Evolutionary conservation across 2,329 filamentous ascomycete genomes (phyloP), one percentile per base, ranked within the genome.

Genomic region (Sclerotinia sclerotiorum): DNA sequence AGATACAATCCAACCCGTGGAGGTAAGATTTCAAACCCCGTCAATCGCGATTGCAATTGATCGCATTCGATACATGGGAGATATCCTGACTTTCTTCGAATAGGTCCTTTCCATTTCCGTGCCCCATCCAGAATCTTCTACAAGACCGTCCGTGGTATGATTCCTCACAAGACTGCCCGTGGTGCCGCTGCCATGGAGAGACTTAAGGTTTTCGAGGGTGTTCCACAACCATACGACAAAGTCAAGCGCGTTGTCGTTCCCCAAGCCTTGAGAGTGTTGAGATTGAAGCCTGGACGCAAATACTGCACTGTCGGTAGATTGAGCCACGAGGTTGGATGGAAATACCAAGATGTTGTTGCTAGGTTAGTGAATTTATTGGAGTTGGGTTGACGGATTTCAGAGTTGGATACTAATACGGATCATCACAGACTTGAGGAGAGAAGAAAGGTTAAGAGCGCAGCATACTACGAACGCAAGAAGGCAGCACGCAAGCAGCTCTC

Each of bases 391-490:
- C 3, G 24, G 29, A 52, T 42, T 17, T 51, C 2, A 11, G 35
- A 58, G 65, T 69, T 46, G 42, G 55, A 29, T 67, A 54, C 71
- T 76, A 71, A 76, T 71, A 65, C 35, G n/a, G 10, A 39, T 68
- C 69, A 66, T 64, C 79, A 52, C 44, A 98, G 95, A 85, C 89
- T 99, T 80, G 95, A 99, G 89, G 95, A 99, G 89, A 90, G 94
- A 85, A 92, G 95, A 88, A 99, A 99, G 89, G 94, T 96, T 84
- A 99, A 98, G 93, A 91, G 93, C 80, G 89, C 91, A 78, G 95
- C 95, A 82, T 99, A 97, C 91, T 98, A 98, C 89, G 94, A 97
- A 88, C 93, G 94, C 89, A 99, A 98, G 95, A 97, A 96, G 93
- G 88, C 93, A 77, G 91, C 91, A 78, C 88, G 90, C 82, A 92